These are phyloP conservation scores for Mycena alexandri DNA, from an alignment of 768 basidiomycete species.

Conservation along the genomic window DNA sequence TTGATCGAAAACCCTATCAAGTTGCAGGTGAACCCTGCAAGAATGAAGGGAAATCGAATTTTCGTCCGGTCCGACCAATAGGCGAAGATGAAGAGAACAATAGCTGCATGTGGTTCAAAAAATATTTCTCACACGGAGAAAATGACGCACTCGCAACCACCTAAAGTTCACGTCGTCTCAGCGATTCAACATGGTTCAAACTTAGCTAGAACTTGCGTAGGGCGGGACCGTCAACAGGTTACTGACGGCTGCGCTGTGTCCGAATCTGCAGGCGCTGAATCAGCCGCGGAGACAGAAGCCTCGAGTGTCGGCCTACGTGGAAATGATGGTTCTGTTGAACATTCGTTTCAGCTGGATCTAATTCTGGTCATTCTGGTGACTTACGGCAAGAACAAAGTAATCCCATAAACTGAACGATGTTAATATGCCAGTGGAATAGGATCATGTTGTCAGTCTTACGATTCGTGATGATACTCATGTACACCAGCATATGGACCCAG, in stretches of 20 bases:
- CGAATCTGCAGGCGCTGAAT: conserved; percentile 59
- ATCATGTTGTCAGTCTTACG: conserved; percentile 55
- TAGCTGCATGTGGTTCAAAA: conserved; percentile 51
- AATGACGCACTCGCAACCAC: conserved; percentile 65
- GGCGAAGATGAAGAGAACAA: conserved; percentile 64
- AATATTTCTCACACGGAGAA: no score
- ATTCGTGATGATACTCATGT: conserved; percentile 70
- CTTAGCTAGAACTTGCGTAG: conserved; percentile 48
- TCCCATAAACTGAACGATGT: conserved; percentile 67
- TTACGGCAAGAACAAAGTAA: conserved; percentile 78
- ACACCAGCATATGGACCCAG: conserved; percentile 69
- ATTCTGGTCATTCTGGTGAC: conserved; percentile 44
- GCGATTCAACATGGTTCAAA: neutral
- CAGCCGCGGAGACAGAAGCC: neutral
- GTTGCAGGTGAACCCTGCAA: conserved; percentile 45
- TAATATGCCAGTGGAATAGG: neutral
- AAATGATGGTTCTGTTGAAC: conserved; percentile 67
- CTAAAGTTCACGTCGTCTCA: neutral
- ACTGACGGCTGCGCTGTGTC: conserved; percentile 65
- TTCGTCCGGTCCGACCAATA: conserved; percentile 69
- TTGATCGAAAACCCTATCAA: conserved; percentile 74
- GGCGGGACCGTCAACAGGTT: conserved; percentile 79
- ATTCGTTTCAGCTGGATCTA: neutral
- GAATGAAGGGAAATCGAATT: conserved; percentile 70
- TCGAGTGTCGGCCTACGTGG: conserved; percentile 48